Base-by-base conservation (phyloP, 495 filamentous ascomycete genomes). In the Neurospora sp. region DNA sequence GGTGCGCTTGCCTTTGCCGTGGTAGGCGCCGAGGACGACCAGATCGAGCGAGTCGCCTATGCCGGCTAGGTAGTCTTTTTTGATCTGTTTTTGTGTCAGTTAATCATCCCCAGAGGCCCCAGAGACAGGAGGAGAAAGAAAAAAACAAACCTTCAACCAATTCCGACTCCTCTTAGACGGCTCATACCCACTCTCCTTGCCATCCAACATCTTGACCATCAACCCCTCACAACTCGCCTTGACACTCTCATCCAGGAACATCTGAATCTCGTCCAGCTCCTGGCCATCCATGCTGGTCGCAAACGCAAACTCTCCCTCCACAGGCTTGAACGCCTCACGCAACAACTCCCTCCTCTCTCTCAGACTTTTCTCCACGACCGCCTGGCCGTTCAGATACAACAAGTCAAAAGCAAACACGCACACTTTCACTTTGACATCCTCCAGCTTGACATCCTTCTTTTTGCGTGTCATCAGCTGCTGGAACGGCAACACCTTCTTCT, bases 131-230 rank as follows among this genome's bases (percentile, higher is more conserved):
- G n/a, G n/a, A n/a, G n/a, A n/a, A n/a, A n/a, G n/a, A n/a, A n/a
- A n/a, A n/a, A n/a, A 74, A 73, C 81, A 70, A 84, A 93, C 93
- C 87, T 99, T 99, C 39, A 99, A 89, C 96, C 96, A 99, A 76
- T 99, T 99, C 37, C 94, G 92, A 85, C 91, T 94, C 68, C 96
- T 90, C 81, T 96, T 97, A 80, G 91, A 94, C 4, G 96, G 96
- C 84, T 98, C 94, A 76, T 99, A 99, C 73, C 92, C 91, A 77
- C 92, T 95, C 79, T 97, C 94, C 0, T 87, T 82, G 3, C 95
- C 97, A 77, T 98, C 94, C 70, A 99, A 83, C 95, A 98, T 99
- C 83, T 99, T 99, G 12, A 99, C 96, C 96, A 99, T 99, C 41
- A 99, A 83, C 6, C 96, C 96, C 83, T 99, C 96, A 77, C 96